Conservation (phyloP, 2,329 filamentous ascomycete species). For the Fusarium armeniacum region DNA sequence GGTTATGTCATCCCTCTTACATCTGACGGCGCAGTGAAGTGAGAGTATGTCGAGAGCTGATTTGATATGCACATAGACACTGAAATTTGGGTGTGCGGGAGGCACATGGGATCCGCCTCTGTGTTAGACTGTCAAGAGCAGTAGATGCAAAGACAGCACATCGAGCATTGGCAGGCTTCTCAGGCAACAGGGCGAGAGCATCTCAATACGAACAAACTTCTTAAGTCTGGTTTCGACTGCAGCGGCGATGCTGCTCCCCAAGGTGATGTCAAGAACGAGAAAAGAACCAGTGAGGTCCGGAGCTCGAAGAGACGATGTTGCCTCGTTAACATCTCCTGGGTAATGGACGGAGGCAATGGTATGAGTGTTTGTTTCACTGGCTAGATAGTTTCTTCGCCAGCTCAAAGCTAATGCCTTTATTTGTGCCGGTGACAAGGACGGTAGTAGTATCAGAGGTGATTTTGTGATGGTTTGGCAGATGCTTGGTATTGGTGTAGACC, state of each 20-base stretch:
- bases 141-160: constrained; percentile 40
- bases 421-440: constrained; percentile 30
- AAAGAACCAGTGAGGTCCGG: constrained; percentile 20
- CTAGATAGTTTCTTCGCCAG: constrained; percentile 28
- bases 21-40: constrained; percentile 31
- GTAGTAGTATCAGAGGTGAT: constrained; percentile 23
- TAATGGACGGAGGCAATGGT: constrained; percentile 33
- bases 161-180: constrained; percentile 20
- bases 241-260: constrained; percentile 28
- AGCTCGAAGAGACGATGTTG: constrained; percentile 21
- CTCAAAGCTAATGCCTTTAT: constrained; percentile 35
- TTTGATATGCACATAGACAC: constrained; percentile 38
- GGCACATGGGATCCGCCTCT: constrained; percentile 18
- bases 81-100: constrained; percentile 6
- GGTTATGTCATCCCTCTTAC: constrained; percentile 20
- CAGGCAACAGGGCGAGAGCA: constrained; percentile 27
- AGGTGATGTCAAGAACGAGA: constrained; percentile 36
- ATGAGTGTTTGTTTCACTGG: constrained; percentile 24
- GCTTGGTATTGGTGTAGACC: background rate
- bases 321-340: constrained; percentile 19
- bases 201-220: constrained; percentile 22
- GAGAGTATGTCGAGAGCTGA: constrained; percentile 39
- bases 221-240: constrained; percentile 12
- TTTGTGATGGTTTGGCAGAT: constrained; percentile 7
- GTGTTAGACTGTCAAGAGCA: constrained; percentile 27